Conservation (phyloP, 768 basidiomycete genomes). For the Lanmaoa rubissima region DNA sequence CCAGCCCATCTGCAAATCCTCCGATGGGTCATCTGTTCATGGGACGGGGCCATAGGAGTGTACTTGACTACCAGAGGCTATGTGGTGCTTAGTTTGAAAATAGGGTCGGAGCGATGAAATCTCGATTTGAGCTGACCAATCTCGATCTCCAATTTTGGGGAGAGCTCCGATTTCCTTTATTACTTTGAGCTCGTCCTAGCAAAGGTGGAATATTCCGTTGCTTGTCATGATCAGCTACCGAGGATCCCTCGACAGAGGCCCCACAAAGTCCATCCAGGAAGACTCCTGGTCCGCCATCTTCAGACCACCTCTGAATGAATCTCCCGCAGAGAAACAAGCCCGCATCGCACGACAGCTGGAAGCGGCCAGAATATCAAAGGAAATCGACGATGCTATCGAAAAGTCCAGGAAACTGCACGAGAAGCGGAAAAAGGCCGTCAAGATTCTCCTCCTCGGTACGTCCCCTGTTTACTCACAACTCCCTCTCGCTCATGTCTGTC, state of each 20-base stretch:
- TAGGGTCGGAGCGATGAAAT: not conserved
- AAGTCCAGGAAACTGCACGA: constrained; percentile 19
- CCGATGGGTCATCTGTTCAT: no score
- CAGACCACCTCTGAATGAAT: constrained; percentile 19
- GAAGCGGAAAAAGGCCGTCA: constrained; percentile 29
- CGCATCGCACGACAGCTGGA: constrained; percentile 25
- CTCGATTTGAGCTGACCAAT: not conserved
- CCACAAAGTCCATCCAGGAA: not conserved
- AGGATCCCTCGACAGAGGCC: not conserved
- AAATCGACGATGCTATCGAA: constrained; percentile 33
- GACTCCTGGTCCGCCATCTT: constrained; percentile 27
- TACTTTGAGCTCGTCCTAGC: not conserved
- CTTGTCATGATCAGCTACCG: constrained; percentile 2
- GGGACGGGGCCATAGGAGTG: no score
- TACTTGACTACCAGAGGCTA: no score
- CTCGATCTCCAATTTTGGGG: not conserved
- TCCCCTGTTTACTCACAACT: rapidly evolving
- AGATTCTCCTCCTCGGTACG: constrained; percentile 29
- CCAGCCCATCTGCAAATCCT: no score
- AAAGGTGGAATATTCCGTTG: no score
- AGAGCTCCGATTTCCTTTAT: not conserved
- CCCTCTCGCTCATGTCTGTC: not conserved
- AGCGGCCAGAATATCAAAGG: constrained; percentile 19
- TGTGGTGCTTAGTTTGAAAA: no score
- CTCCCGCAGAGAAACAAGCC: not conserved